These are phyloP conservation scores for Fraxinus paxiana DNA, from an alignment of 305 asterid genomes.

Conservation along the genomic window DNA sequence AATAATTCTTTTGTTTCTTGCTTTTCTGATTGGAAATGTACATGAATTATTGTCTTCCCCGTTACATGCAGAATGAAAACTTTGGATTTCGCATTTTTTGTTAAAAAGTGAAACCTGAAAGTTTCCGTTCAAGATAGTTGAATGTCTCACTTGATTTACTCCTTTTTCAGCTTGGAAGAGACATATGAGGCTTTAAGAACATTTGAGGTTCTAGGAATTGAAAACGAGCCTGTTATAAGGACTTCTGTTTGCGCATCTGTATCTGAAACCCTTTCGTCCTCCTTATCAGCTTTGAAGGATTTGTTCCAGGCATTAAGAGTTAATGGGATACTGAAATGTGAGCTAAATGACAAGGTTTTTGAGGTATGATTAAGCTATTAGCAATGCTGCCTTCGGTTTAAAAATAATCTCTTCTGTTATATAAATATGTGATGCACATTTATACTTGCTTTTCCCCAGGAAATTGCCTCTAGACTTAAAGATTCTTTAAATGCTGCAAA, in stretches of 20 bases:
- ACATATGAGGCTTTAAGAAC: constrained; percentile 70
- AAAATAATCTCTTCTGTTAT: not conserved
- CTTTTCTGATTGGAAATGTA: not conserved
- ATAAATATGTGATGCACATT: constrained; percentile 9
- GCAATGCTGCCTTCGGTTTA: not conserved
- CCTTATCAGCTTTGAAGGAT: constrained; percentile 59
- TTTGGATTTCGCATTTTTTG: not conserved
- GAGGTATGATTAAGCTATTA: constrained; percentile 36
- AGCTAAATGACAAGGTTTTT: constrained; percentile 47
- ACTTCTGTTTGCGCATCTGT: constrained; percentile 60
- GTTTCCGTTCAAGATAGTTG: constrained; percentile 11
- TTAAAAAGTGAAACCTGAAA: not conserved
- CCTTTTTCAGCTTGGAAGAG: constrained; percentile 59
- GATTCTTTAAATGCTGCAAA: constrained; percentile 48
- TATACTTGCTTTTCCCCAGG: constrained; percentile 38
- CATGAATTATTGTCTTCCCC: not conserved
- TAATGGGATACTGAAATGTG: constrained; percentile 69
- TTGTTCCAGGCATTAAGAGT: constrained; percentile 62
- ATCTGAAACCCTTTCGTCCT: constrained; percentile 44
- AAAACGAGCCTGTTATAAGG: constrained; percentile 42
- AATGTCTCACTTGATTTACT: constrained; percentile 21
- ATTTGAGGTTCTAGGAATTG: constrained; percentile 75
- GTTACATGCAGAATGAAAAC: not conserved
- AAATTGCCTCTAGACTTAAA: constrained; percentile 54
- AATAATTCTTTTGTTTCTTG: not conserved